These are phyloP conservation scores for Linderniella brevidens DNA, from an alignment of 257 asterid species.

Conservation along the genomic window DNA sequence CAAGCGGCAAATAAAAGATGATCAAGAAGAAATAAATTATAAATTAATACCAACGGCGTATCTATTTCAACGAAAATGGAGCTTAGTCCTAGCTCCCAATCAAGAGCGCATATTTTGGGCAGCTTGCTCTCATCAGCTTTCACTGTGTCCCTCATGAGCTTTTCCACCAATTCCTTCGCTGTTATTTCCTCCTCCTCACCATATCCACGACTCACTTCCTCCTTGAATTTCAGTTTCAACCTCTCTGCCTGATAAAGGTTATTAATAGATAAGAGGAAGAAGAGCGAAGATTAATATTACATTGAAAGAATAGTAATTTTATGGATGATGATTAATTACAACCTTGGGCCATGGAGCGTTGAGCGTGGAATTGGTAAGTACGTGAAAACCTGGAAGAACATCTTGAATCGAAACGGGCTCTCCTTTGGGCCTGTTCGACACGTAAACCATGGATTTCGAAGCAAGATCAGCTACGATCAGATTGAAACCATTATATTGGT, in stretches of 20 bases:
- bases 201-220: constrained; percentile 3
- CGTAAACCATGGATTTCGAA: constrained; percentile 34
- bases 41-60: constrained; percentile 40
- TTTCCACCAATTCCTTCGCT: constrained; percentile 28
- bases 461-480: constrained; percentile 40
- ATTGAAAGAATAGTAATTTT: not conserved
- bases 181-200: constrained; percentile 19
- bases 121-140: constrained; percentile 33
- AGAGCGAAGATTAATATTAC: not conserved
- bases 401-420: constrained; percentile 19
- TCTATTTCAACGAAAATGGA: constrained; percentile 54
- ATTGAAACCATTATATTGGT: constrained; percentile 56
- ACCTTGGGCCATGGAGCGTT: constrained; percentile 83
- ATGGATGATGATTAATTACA: not conserved
- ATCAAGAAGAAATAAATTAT: not conserved
- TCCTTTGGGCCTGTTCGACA: constrained; percentile 54
- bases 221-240: constrained; percentile 23
- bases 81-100: constrained; percentile 46
- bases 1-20: not conserved
- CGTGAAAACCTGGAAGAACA: constrained; percentile 49
- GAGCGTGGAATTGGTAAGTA: constrained; percentile 43
- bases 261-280: not conserved
- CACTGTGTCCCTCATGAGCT: constrained; percentile 38
- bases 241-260: constrained; percentile 31
- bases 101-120: constrained; percentile 42